These are phyloP conservation scores for Cephaloascus albidus DNA, from an alignment of 805 yeast genomes.

Conservation along the genomic window DNA sequence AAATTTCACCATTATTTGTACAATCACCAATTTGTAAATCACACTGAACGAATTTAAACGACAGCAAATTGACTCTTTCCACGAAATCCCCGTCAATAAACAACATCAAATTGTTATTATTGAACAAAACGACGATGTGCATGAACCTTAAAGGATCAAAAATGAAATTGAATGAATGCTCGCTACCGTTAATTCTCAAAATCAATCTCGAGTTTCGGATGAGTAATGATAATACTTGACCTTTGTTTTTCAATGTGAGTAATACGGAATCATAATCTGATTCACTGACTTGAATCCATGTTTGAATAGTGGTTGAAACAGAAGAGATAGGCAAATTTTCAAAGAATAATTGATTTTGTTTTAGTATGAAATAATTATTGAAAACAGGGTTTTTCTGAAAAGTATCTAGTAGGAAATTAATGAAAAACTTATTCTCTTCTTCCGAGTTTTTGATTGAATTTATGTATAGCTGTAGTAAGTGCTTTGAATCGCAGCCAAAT, in stretches of 20 bases:
- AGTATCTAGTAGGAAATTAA: neutral
- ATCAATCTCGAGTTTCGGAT: conserved; percentile 2
- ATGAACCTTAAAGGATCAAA: conserved; percentile 16
- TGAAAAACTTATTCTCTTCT: neutral
- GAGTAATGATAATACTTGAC: neutral
- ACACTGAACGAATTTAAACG: conserved; percentile 3
- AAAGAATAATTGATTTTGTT: conserved; percentile 1
- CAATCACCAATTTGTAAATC: conserved; percentile 4
- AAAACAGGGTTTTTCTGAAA: neutral
- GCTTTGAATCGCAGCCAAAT: neutral
- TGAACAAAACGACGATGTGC: neutral
- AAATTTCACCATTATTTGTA: conserved; percentile 11
- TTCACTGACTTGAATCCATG: conserved; percentile 27
- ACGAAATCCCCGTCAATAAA: conserved; percentile 41
- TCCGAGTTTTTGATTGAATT: neutral
- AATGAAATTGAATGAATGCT: conserved; percentile 21
- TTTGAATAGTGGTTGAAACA: conserved; percentile 20
- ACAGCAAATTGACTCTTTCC: conserved; percentile 11
- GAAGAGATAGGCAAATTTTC: conserved; percentile 2
- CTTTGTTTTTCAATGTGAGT: conserved; percentile 15
- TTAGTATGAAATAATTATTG: neutral
- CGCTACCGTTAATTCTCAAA: conserved; percentile 3
- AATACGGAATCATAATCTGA: conserved; percentile 15
- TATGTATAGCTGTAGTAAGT: neutral
- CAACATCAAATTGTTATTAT: conserved; percentile 27